Conservation (phyloP, 805 yeast genomes). For the Scheffersomyces lignosus region DNA sequence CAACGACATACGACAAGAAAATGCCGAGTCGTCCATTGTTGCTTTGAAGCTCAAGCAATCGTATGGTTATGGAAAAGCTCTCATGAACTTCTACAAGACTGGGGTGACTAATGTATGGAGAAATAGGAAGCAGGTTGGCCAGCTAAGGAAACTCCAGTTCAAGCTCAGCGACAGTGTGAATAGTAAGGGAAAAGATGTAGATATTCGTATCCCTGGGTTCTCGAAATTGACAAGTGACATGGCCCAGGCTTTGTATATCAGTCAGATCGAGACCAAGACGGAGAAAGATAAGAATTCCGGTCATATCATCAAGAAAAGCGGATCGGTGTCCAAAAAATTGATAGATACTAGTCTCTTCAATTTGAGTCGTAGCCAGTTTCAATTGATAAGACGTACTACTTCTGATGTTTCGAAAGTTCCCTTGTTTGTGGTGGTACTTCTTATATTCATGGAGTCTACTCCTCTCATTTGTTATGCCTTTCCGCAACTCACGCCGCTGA, state of each 20-base stretch:
- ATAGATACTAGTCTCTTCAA: constrained; percentile 25
- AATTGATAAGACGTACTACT: constrained; percentile 50
- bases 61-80: constrained; percentile 42
- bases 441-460: constrained; percentile 54
- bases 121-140: constrained; percentile 27
- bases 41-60: constrained; percentile 37
- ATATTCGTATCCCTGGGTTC: constrained; percentile 32
- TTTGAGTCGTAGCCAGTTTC: constrained; percentile 51
- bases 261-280: constrained; percentile 36
- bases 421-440: constrained; percentile 45
- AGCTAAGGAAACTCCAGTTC: constrained; percentile 16
- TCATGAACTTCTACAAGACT: constrained; percentile 53
- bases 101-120: constrained; percentile 60
- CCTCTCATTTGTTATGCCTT: constrained; percentile 52
- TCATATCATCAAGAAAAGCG: constrained; percentile 19
- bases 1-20: constrained; percentile 18
- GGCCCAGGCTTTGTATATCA: constrained; percentile 35
- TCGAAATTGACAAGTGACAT: constrained; percentile 34
- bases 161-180: constrained; percentile 20
- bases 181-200: constrained; percentile 21
- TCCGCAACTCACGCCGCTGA: constrained; percentile 59
- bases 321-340: constrained; percentile 7
- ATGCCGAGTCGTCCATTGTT: constrained; percentile 14
- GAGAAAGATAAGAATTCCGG: constrained; percentile 8
- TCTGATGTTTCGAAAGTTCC: constrained; percentile 55